Evolutionary conservation across 352 stramenopile genomes (phyloP), one percentile per base, ranked within the genome.

Genomic region (Phytophthora colocasiae): DNA sequence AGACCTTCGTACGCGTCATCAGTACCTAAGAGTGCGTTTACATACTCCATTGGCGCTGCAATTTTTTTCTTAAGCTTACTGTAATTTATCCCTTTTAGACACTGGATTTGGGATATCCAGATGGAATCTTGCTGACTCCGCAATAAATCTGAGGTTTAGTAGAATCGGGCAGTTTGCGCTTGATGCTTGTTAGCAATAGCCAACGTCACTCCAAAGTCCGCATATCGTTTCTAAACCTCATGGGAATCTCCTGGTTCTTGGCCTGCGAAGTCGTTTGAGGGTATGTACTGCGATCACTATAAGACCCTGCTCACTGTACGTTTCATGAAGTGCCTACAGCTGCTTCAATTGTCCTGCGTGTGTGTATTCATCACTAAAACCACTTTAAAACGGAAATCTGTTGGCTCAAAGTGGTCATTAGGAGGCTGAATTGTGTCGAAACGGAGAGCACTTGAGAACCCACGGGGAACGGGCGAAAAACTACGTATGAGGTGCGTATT

Each of bases 231-330:
- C 22, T 69, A 56, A 49, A 93, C 73, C 31, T 83, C 80, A n/a
- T 77, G 66, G 22, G 73, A 62, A 43, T 53, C 66, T 24, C 67
- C 71, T 9, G 82, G 73, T 61, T 93, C 84, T 50, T 82, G 75
- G 15, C 61, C 66, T 19, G 74, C 79, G 70, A 93, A 93, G 58
- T 93, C 84, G 55, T 90, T 87, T 9, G 77, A 89, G 17, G 84
- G 84, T 26, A 93, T 19, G 19, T 19, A 19, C 80, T 0, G 84
- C 81, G 17, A 93, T 31, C 31, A 93, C 73, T 15, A 85, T 53
- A 4, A 93, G 67, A 1, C 84, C 84, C 19, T 56, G 58, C 1
- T 69, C 66, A 44, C 63, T 61, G 54, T 80, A 86, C 34, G 55
- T 63, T n/a, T 83, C 71, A 49, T 93, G 78, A 43, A 93, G 60